Percentiles rank a stretch among this genome's conserved stretches.
These are phyloP conservation scores for Prunus armeniaca DNA, from an alignment of 306 rosid species.

Conservation along the genomic window DNA sequence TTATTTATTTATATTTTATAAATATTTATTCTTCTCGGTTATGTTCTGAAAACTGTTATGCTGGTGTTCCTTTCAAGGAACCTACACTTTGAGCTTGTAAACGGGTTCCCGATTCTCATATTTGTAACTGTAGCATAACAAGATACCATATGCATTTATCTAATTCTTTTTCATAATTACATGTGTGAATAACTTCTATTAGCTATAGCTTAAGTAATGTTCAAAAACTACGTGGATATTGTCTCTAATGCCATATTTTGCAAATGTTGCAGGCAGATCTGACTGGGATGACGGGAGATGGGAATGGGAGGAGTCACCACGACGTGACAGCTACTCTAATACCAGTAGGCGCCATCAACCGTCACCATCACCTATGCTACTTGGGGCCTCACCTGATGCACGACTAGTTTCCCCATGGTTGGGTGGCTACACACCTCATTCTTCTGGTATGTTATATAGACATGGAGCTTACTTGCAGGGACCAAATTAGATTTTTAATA, in stretches of 20 bases:
- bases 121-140: neutral
- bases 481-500: neutral
- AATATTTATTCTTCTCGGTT: neutral
- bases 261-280: constrained; percentile 62
- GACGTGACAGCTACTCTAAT: constrained; percentile 58
- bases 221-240: neutral
- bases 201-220: neutral
- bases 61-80: neutral
- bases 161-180: neutral
- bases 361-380: constrained; percentile 84
- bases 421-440: constrained; percentile 73
- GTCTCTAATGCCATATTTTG: constrained; percentile 14
- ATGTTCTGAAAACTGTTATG: neutral
- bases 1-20: neutral
- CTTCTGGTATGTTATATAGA: constrained; percentile 52
- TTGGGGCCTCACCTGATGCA: constrained; percentile 97
- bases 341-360: constrained; percentile 71
- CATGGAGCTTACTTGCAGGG: neutral
- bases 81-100: neutral
- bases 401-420: constrained; percentile 94
- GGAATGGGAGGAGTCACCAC: constrained; percentile 98
- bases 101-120: neutral
- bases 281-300: constrained; percentile 95
- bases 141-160: neutral
- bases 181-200: neutral